Conservation (phyloP, 129 eudicot species). For the Arctium minus region DNA sequence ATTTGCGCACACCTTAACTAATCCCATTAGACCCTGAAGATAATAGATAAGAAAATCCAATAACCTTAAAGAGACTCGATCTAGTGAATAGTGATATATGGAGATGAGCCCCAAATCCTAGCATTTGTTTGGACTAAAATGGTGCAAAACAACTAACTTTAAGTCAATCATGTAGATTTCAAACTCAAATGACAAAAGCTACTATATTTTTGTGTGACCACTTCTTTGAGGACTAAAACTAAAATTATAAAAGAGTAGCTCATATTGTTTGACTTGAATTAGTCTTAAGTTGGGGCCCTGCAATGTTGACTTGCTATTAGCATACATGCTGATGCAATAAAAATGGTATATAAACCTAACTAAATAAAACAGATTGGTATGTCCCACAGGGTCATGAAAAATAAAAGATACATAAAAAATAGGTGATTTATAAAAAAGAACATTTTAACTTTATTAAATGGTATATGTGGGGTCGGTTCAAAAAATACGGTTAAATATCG, state of each 20-base stretch:
- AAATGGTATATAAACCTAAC: background rate
- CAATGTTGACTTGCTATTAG: slow-evolving; percentile 10
- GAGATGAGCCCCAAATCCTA: no score
- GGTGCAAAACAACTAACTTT: background rate
- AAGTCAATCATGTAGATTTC: background rate
- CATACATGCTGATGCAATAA: background rate
- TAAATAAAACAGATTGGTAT: no score
- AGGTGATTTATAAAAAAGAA: background rate
- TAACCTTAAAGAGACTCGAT: background rate
- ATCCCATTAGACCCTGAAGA: background rate
- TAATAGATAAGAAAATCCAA: no score
- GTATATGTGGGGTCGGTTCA: no score
- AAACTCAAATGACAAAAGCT: background rate
- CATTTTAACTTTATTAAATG: no score
- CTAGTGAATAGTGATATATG: background rate
- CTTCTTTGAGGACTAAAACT: background rate
- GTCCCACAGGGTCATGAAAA: background rate
- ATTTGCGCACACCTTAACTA: background rate
- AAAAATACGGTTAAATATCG: no score
- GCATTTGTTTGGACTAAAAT: background rate
- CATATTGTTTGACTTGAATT: slow-evolving; percentile 8
- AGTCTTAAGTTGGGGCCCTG: background rate
- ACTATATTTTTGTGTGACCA: background rate
- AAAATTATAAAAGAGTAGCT: slow-evolving; percentile 1
- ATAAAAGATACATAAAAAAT: background rate